These are phyloP conservation scores for Paramecium octaurelia DNA, from an alignment of 73 alveolate genomes.

Conservation along the genomic window DNA sequence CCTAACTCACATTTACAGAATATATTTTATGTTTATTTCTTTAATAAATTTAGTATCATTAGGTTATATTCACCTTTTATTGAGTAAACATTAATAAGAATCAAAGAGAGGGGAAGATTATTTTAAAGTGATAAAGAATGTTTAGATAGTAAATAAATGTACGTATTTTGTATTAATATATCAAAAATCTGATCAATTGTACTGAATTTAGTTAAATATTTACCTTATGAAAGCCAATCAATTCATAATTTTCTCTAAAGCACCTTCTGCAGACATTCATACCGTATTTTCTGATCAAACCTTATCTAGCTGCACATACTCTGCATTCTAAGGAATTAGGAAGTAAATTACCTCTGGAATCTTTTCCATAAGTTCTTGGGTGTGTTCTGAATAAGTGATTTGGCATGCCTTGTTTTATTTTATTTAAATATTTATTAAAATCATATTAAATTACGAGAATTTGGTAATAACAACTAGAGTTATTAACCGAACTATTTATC, in stretches of 20 bases:
- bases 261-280: slow-evolving; percentile 92
- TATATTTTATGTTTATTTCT: background rate
- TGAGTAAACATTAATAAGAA: background rate
- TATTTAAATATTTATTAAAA: slow-evolving; percentile 32
- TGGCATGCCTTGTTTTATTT: slow-evolving; percentile 74
- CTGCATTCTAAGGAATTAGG: slow-evolving; percentile 73
- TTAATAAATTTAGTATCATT: background rate
- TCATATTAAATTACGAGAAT: background rate
- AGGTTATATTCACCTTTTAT: background rate
- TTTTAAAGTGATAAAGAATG: background rate
- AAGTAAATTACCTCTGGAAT: slow-evolving; percentile 73
- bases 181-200: background rate
- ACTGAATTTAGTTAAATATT: background rate
- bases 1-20: background rate
- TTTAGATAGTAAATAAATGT: background rate
- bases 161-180: background rate
- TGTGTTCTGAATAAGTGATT: slow-evolving; percentile 87
- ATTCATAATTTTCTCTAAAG: slow-evolving; percentile 91
- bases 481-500: background rate
- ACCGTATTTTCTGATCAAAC: slow-evolving; percentile 94
- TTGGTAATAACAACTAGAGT: background rate
- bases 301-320: slow-evolving; percentile 89
- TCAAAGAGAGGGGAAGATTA: background rate
- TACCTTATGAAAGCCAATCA: slow-evolving; percentile 76
- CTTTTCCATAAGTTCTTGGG: slow-evolving; percentile 95